phyloP scores from a whole-genome alignment of 2,329 filamentous ascomycete species.

The Fusarium buxicola region DNA sequence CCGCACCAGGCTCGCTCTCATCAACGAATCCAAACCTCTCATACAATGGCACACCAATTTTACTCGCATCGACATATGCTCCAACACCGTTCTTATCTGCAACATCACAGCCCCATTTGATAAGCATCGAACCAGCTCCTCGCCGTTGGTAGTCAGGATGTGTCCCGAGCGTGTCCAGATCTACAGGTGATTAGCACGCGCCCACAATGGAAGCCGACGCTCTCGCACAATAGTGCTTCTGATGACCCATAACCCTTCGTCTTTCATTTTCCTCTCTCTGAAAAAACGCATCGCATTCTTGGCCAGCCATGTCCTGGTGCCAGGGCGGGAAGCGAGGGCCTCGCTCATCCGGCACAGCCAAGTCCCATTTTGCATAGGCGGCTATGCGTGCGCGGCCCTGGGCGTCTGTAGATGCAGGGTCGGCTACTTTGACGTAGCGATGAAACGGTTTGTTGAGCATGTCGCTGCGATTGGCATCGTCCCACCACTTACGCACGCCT shows the following conservation, averaged over 20 bases:
- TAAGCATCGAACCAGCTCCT: slow-evolving; percentile 42
- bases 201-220: too few relatives aligned
- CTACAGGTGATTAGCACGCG: slow-evolving; percentile 10
- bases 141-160: slow-evolving; percentile 44
- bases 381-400: slow-evolving; percentile 25
- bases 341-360: slow-evolving; percentile 18
- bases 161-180: slow-evolving; percentile 43
- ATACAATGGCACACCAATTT: slow-evolving; percentile 26
- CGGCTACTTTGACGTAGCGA: slow-evolving; percentile 35
- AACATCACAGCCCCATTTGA: slow-evolving; percentile 42
- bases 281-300: slow-evolving; percentile 31
- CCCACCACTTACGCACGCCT: slow-evolving; percentile 34
- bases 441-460: slow-evolving; percentile 32
- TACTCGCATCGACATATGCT: slow-evolving; percentile 43
- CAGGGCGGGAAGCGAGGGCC: slow-evolving; percentile 35
- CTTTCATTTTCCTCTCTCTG: slow-evolving; percentile 27
- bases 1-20: slow-evolving; percentile 20
- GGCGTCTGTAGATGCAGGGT: slow-evolving; percentile 15
- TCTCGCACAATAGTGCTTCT: slow-evolving; percentile 33
- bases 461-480: slow-evolving; percentile 28
- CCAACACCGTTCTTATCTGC: slow-evolving; percentile 35
- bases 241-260: slow-evolving; percentile 28
- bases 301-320: slow-evolving; percentile 26
- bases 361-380: slow-evolving; percentile 38
- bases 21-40: slow-evolving; percentile 33